Evolutionary conservation across 768 basidiomycete genomes (phyloP), one percentile per base, ranked within the genome.

Genomic region (Mycena rosella): DNA sequence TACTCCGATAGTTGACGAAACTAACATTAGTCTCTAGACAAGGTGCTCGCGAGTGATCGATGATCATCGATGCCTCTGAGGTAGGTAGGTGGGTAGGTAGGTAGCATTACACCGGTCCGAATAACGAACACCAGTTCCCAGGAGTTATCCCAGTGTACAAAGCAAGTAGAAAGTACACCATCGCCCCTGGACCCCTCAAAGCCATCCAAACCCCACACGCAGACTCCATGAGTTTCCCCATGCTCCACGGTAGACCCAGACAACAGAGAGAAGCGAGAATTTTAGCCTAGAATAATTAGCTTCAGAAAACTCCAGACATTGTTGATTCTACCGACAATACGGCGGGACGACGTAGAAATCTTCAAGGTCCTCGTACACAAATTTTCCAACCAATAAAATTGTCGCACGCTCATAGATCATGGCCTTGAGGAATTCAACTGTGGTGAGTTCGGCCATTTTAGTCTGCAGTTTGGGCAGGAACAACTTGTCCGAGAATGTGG

Each of bases 221-320:
- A 51, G 49, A 51, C 29, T 29, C 49, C 49, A 29, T 30, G 15
- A 7, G 49, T 51, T 51, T 51, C 44, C 44, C 44, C 44, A 24
- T 45, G 44, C 18, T n/a, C 44, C 44, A 45, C 44, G 44, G 44
- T 45, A 51, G 49, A 51, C 49, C 20, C 49, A 51, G 49, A 30
- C 49, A 51, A 51, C 49, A 15, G 17, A 51, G 14, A 30, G 29
- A 26, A 18, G 29, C 3, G 20, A 27, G 22, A 27, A 49, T 11
- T 9, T 27, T 49, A 29, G 30, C 49, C 49, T 51, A 20, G 27
- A 51, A 51, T 30, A 51, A 11, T 49, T 17, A 30, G 49, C 49
- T 49, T 49, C 48, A 14, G 15, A 42, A 42, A 24, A 49, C 49
- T 30, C 20, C 49, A 51, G 49, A 30, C 49, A 51, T 51, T n/a